Evolutionary conservation across 2,329 filamentous ascomycete genomes (phyloP), one percentile per base, ranked within the genome.

Genomic region (Didymellaceae sp.): DNA sequence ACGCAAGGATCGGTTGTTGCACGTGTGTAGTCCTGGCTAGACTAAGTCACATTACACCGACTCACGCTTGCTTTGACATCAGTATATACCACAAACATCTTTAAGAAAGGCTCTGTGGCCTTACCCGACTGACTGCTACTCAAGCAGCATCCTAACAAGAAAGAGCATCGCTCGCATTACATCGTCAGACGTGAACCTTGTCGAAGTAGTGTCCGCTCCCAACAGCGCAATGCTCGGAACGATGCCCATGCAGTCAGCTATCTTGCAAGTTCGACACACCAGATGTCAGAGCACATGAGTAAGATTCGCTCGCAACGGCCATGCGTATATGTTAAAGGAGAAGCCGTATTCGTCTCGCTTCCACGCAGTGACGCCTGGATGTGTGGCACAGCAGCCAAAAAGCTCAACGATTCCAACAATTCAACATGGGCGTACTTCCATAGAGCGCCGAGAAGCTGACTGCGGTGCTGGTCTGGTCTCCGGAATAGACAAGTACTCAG

Each of bases 371-470:
- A 34, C 18, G 41, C 22, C 14, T 25, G 24, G 32, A 46, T 32
- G 37, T 42, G 48, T 52, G 42, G 48, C 48, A 52, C 42, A 11
- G 38, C 42, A 44, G 34, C 13, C 20, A 17, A 17, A 21, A n/a
- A 5, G 20, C 31, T 45, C 37, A 45, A 46, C 20, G 26, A 18
- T 14, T 31, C 13, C n/a, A 20, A 28, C 21, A 17, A n/a, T n/a
- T n/a, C n/a, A n/a, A n/a, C n/a, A n/a, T 34, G 22, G 38, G 34
- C 40, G 16, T 34, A 4, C n/a, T 24, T 21, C 8, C 18, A 41
- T 2, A 3, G n/a, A 16, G n/a, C 21, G 14, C 25, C 17, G 13
- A 30, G 18, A 25, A 11, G 18, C 6, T 3, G 4, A 10, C 8
- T 21, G 16, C 13, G 8, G 16, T 16, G 20, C 4, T 11, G 11